Conservation (phyloP, 352 stramenopile genomes). For the Thraustotheca clavata region DNA sequence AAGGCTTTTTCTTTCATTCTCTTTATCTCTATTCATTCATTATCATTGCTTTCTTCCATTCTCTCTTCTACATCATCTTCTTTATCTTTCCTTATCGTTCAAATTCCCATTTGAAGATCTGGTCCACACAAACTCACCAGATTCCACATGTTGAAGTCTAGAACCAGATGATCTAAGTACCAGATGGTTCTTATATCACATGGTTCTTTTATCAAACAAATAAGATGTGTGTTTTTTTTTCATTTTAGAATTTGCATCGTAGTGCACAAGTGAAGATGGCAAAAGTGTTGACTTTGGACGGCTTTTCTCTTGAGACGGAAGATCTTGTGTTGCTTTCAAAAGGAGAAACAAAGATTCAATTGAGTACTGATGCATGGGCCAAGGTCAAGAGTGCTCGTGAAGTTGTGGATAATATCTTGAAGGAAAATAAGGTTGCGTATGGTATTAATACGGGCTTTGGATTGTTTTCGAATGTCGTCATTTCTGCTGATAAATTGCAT, state of each 20-base stretch:
- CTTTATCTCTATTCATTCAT: too few relatives aligned
- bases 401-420: constrained; percentile 83
- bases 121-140: too few relatives aligned
- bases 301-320: constrained; percentile 54
- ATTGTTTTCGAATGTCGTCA: constrained; percentile 86
- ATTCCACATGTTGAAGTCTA: too few relatives aligned
- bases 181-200: too few relatives aligned
- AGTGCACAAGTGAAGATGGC: not conserved
- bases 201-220: too few relatives aligned
- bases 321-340: constrained; percentile 66
- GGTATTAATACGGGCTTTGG: constrained; percentile 91
- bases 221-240: too few relatives aligned
- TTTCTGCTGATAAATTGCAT: constrained; percentile 71
- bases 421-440: constrained; percentile 75
- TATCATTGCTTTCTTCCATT: too few relatives aligned
- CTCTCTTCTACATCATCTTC: too few relatives aligned
- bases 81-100: too few relatives aligned
- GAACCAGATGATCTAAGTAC: too few relatives aligned
- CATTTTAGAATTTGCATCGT: not conserved
- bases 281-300: constrained; percentile 30
- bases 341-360: constrained; percentile 40
- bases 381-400: constrained; percentile 58
- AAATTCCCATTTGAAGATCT: too few relatives aligned
- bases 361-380: constrained; percentile 63
- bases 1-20: too few relatives aligned